Conservation (phyloP, 768 basidiomycete species). For the Steccherinum ochraceum region DNA sequence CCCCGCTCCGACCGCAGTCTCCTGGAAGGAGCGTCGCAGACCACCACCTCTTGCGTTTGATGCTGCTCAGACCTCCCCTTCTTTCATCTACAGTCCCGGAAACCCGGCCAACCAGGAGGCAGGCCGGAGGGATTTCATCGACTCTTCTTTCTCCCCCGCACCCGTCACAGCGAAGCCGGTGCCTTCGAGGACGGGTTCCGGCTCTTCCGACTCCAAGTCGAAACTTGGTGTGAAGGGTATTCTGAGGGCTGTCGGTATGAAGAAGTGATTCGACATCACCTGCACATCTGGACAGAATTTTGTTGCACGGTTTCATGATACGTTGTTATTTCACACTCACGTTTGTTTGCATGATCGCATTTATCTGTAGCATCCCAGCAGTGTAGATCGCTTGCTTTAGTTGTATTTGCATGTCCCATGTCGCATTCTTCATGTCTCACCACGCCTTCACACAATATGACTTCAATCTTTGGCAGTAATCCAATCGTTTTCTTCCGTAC, state of each 20-base stretch:
- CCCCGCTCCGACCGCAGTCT: background rate
- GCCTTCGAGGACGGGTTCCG: background rate
- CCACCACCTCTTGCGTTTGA: constrained; percentile 8
- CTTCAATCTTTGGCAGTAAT: background rate
- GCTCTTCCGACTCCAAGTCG: background rate
- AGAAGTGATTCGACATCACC: background rate
- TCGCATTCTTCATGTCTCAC: background rate
- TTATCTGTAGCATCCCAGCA: background rate
- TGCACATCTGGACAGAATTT: too few relatives aligned
- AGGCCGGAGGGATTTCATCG: constrained; percentile 9
- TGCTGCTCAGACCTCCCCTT: background rate
- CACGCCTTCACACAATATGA: background rate
- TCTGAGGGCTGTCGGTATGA: background rate
- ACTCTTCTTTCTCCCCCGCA: constrained; percentile 8
- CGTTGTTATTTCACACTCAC: background rate
- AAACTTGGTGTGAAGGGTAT: background rate
- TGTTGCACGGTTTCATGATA: background rate
- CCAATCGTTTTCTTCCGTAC: too few relatives aligned
- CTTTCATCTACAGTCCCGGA: background rate
- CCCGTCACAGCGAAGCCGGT: background rate
- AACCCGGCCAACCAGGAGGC: background rate
- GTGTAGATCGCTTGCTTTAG: background rate
- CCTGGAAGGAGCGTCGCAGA: constrained; percentile 3
- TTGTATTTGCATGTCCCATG: background rate
- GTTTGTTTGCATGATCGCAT: background rate